phyloP scores from a whole-genome alignment of 2,329 filamentous ascomycete genomes.

The Phialemonium atrogriseum region DNA sequence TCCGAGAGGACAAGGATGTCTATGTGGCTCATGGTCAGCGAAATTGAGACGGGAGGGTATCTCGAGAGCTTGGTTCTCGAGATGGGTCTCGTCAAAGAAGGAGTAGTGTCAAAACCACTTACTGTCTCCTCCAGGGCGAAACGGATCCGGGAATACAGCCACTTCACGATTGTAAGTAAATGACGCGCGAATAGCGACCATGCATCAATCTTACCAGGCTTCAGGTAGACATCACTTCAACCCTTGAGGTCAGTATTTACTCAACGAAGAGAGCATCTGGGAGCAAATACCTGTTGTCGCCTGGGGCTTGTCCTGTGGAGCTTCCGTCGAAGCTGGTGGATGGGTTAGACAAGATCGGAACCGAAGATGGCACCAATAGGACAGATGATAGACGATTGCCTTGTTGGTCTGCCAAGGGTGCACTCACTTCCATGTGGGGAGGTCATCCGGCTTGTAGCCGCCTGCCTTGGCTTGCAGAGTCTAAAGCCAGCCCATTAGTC shows the following conservation, averaged over 20 bases:
- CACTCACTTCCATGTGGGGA: constrained; percentile 35
- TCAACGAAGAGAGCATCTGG: no score
- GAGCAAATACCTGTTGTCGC: constrained; percentile 93
- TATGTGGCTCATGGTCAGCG: no score
- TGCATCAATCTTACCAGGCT: no score
- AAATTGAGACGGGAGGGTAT: constrained; percentile 25
- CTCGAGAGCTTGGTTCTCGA: constrained; percentile 5
- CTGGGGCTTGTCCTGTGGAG: constrained; percentile 84
- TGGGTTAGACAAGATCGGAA: no score
- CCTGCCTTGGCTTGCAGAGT: constrained; percentile 39
- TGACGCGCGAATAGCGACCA: no score
- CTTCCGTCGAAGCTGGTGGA: constrained; percentile 50
- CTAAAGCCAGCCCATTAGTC: no score
- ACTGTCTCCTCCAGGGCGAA: no score
- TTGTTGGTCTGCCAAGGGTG: no score
- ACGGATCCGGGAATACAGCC: constrained; percentile 74
- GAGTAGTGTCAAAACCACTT: constrained; percentile 59
- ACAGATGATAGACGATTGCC: no score
- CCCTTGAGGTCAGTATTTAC: no score
- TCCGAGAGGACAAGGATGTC: constrained; percentile 72
- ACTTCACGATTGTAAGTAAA: constrained; percentile 37
- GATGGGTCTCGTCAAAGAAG: no score
- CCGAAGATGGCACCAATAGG: no score
- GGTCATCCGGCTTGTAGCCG: constrained; percentile 39
- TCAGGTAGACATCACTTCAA: constrained; percentile 98